Evolutionary conservation across 176 grass and related monocot genomes (phyloP).

Genomic region (Sorghum bicolor): Sorghum_bicolor_NCBIv3 NC_012871.2:57870001-57870500

Average conservation of each 20-base stretch:
- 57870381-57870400: not conserved
- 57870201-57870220: not conserved
- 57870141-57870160: constrained; percentile 94
- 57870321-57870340: constrained; percentile 77
- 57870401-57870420: not conserved
- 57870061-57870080: not conserved
- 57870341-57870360: constrained; percentile 41
- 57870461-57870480: not conserved
- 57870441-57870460: not conserved
- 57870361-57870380: constrained; percentile 5
- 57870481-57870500: not conserved
- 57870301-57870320: constrained; percentile 70
- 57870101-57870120: constrained; percentile 98
- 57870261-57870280: constrained; percentile 65
- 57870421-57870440: not conserved
- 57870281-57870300: constrained; percentile 90
- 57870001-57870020: constrained; percentile 80
- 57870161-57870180: constrained; percentile 92
- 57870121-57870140: constrained; percentile 89
- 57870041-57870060: not conserved
- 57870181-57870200: constrained; percentile 12
- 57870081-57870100: constrained; percentile 45
- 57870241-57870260: constrained; percentile 78
- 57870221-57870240: not conserved
- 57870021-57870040: constrained; percentile 23